Evolutionary conservation across 176 grass and related monocot species (phyloP), one percentile per base, ranked within the genome.

Genomic region (Lolium rigidum): DNA sequence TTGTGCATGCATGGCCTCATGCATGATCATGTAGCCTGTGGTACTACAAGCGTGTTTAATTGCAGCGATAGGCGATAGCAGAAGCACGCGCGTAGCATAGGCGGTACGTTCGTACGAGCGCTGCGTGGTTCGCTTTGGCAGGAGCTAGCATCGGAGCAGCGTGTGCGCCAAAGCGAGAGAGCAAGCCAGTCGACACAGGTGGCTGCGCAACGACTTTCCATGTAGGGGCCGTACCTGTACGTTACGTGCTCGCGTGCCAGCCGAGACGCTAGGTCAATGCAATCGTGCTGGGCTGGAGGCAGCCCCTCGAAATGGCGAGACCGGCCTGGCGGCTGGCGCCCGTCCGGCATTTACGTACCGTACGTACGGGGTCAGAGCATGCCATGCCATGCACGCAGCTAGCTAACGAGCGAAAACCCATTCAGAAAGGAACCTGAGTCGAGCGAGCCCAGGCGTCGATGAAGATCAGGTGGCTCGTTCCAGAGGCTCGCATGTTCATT

Each of bases 51-150:
- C 15, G 35, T 38, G 17, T 58, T 28, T 56, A 21, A 0, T 16
- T 15, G 77, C 62, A 82, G 78, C 78, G 31, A 35, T 17, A 56
- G 49, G 51, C 14, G 73, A 41, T 64, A 51, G 48, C 48, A 56
- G 78, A 75, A 39, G 89, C 81, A 87, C 68, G 84, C 89, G 81
- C 28, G 78, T 78, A 71, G 81, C 28, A 70, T 78, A 71, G 37
- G 74, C 54, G 54, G 54, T 56, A 56, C 54, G 54, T 56, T 20
- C 54, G 4, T 18, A 6, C 16, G 16, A 6, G 52, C 16, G 51
- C 46, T 50, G 44, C 28, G 25, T 35, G 7, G 48, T 15, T 28
- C 52, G 3, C 82, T 76, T 85, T 85, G 87, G 64, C 54, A 79
- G 81, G 54, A 18, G 47, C 41, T 5, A 5, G 5, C 67, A 75